phyloP scores from a whole-genome alignment of 768 basidiomycete species.

The Suillus weaverae region DNA sequence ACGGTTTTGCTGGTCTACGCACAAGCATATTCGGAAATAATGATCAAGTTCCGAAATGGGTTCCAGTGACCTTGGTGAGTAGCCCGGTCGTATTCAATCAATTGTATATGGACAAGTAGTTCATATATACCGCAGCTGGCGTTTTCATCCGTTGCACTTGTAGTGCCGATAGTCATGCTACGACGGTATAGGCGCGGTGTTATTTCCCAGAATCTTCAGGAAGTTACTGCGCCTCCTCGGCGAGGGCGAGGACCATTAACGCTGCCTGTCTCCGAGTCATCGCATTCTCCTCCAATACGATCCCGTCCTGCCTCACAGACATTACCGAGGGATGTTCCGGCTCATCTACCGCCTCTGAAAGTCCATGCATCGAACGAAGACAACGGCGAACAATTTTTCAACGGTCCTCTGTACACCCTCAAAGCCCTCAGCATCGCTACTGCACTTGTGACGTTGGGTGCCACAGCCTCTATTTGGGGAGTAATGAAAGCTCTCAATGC shows the following conservation, averaged over 20 bases:
- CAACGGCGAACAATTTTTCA: constrained; percentile 37
- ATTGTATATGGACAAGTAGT: not conserved
- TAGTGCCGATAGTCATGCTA: constrained; percentile 14
- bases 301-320: not conserved
- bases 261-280: not conserved
- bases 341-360: not conserved
- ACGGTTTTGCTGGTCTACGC: not conserved
- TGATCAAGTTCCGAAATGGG: constrained; percentile 5
- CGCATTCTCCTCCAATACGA: not conserved
- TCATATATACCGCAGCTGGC: constrained; percentile 11
- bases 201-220: not conserved
- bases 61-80: constrained; percentile 9
- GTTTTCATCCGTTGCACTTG: constrained; percentile 15
- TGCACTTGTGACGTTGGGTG: constrained; percentile 51
- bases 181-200: constrained; percentile 12
- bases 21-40: constrained; percentile 2
- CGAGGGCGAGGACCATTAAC: constrained; percentile 1
- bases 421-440: constrained; percentile 73
- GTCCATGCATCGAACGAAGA: not conserved
- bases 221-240: constrained; percentile 10
- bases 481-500: constrained; percentile 56
- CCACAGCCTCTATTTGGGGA: constrained; percentile 43
- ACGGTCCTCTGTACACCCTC: constrained; percentile 52
- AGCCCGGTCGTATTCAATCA: not conserved
- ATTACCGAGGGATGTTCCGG: not conserved